phyloP scores from a whole-genome alignment of 176 grass and related monocot genomes.

The Avena atlantica region DNA sequence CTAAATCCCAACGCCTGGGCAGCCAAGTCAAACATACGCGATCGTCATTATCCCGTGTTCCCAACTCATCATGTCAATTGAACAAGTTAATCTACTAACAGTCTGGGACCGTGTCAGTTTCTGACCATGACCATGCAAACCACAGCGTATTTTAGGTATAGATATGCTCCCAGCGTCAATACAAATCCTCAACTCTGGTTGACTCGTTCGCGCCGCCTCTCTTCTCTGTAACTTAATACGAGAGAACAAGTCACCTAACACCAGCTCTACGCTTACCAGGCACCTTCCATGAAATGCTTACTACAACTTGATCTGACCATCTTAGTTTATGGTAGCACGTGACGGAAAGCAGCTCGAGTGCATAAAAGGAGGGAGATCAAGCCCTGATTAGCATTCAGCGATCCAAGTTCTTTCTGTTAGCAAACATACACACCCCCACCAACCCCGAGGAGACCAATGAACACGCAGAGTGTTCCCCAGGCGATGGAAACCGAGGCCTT shows the following conservation, averaged over 20 bases:
- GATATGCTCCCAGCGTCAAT: not conserved
- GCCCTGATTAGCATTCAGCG: not conserved
- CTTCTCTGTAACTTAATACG: conserved; percentile 26
- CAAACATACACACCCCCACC: too few species aligned
- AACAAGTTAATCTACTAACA: conserved; percentile 8
- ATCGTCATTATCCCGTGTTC: conserved; percentile 4
- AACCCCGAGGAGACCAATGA: not conserved
- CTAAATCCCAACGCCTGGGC: conserved; percentile 23
- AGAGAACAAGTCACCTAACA: conserved; percentile 20
- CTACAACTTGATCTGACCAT: not conserved
- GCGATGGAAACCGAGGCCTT: conserved; percentile 61
- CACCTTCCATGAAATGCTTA: conserved; percentile 22
- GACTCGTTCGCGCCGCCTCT: conserved; percentile 26
- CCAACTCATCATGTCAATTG: not conserved
- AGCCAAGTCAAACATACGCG: conserved; percentile 31
- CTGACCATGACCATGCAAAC: conserved; percentile 18
- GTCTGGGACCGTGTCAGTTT: not conserved
- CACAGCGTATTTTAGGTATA: not conserved
- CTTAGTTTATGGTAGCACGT: not conserved
- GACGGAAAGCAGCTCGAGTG: conserved; percentile 31
- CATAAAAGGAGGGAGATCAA: conserved; percentile 37
- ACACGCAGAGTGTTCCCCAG: not conserved
- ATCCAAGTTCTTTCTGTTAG: not conserved
- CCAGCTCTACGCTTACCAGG: not conserved
- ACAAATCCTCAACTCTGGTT: not conserved